Evolutionary conservation across 1,284 basidiomycete species (phyloP).

Genomic region (Rhodotorula glutinis): DNA sequence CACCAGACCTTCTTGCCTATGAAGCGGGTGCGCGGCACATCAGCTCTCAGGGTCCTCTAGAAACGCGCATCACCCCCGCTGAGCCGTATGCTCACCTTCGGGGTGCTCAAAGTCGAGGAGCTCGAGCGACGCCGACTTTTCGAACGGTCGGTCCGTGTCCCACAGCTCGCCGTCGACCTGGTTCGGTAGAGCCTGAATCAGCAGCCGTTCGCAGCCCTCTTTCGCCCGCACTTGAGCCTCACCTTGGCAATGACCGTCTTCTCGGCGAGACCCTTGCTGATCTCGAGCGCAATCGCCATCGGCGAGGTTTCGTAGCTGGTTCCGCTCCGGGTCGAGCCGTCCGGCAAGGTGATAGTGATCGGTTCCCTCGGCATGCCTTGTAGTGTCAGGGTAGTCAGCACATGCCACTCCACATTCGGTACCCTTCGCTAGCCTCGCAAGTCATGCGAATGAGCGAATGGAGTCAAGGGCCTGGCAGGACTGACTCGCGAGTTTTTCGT

Average conservation of each 20-base stretch:
- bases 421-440: too few relatives aligned
- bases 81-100: slow-evolving; percentile 67
- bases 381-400: not conserved
- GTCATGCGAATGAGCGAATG: too few relatives aligned
- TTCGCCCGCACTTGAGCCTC: not conserved
- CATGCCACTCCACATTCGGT: too few relatives aligned
- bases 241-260: slow-evolving; percentile 90
- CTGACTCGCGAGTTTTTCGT: slow-evolving; percentile 71
- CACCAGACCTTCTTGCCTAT: slow-evolving; percentile 93
- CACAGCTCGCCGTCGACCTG: slow-evolving; percentile 85
- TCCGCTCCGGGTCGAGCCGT: slow-evolving; percentile 78
- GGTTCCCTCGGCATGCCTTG: slow-evolving; percentile 77
- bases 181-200: too few relatives aligned
- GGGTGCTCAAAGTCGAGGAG: slow-evolving; percentile 92
- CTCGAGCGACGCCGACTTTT: slow-evolving; percentile 74
- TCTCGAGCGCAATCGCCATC: slow-evolving; percentile 80
- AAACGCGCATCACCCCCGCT: too few relatives aligned
- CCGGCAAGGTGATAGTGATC: slow-evolving; percentile 80
- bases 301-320: slow-evolving; percentile 96
- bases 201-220: too few relatives aligned
- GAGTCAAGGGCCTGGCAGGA: slow-evolving; percentile 4
- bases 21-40: not conserved
- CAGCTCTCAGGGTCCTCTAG: too few relatives aligned
- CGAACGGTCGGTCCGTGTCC: slow-evolving; percentile 93
- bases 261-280: slow-evolving; percentile 85